A percentile compares a stretch with the other conserved stretches of the same genome.
These are phyloP conservation scores for Linum trigynum DNA, from an alignment of 345 rosid species.

Conservation along the genomic window DNA sequence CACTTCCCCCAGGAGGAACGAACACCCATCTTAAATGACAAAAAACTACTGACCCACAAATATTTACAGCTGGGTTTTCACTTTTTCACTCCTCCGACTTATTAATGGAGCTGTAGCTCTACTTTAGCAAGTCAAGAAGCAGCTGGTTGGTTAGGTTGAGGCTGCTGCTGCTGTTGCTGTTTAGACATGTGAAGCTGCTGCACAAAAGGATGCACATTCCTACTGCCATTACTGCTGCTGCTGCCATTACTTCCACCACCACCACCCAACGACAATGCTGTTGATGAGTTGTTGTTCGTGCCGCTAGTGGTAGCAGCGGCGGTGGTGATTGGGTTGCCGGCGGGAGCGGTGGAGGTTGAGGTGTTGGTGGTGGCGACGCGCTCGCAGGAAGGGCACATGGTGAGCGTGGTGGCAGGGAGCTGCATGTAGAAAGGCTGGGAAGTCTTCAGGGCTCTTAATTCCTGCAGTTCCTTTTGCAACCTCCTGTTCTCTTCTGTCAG, in stretches of 20 bases:
- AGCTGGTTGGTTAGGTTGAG: slow-evolving; percentile 24
- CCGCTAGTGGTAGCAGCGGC: not conserved
- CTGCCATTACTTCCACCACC: slow-evolving; percentile 8
- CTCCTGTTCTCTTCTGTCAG: slow-evolving; percentile 89
- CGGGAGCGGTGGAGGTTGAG: not conserved
- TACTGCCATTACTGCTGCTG: not conserved
- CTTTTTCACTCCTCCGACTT: not conserved
- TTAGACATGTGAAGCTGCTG: slow-evolving; percentile 15
- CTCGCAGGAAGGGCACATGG: slow-evolving; percentile 99
- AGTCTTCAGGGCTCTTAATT: slow-evolving; percentile 67
- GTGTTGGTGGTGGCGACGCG: slow-evolving; percentile 65
- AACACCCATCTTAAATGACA: not conserved
- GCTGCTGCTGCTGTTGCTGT: slow-evolving; percentile 5
- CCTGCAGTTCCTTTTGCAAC: slow-evolving; percentile 59
- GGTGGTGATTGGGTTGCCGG: not conserved
- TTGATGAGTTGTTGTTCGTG: slow-evolving; percentile 4
- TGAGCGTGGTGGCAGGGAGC: slow-evolving; percentile 98
- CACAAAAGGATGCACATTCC: slow-evolving; percentile 20
- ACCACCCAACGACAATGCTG: slow-evolving; percentile 17
- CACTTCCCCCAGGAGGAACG: not conserved
- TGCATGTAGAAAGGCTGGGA: slow-evolving; percentile 89
- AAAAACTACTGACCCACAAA: not conserved
- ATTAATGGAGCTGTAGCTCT: not conserved
- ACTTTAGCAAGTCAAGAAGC: slow-evolving; percentile 17
- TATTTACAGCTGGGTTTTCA: not conserved